Percentiles rank a stretch among this genome's conserved stretches.
These are phyloP conservation scores for Dioszegia hungarica DNA, from an alignment of 768 basidiomycete species.

Conservation along the genomic window DNA sequence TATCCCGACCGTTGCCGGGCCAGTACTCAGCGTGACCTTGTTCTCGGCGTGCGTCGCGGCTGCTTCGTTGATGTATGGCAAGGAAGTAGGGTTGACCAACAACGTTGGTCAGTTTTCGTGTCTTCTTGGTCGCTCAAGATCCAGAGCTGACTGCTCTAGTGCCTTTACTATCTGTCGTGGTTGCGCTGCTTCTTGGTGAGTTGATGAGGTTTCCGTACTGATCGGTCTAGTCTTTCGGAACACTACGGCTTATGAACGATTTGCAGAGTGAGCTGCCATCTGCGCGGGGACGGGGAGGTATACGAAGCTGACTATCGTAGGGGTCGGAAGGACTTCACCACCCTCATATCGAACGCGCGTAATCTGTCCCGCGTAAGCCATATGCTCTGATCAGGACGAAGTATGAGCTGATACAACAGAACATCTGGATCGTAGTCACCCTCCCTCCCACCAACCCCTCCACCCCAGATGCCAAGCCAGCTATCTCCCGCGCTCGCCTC, in stretches of 20 bases:
- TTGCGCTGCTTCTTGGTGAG: conserved; percentile 69
- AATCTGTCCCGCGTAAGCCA: conserved; percentile 37
- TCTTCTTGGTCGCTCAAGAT: not conserved
- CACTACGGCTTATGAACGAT: conserved; percentile 35
- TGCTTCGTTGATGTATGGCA: conserved; percentile 52
- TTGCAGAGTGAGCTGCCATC: conserved; percentile 52
- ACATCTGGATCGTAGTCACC: conserved; percentile 52
- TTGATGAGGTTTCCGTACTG: not conserved
- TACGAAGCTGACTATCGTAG: conserved; percentile 60
- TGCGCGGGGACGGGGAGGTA: conserved; percentile 49
- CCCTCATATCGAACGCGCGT: conserved; percentile 59
- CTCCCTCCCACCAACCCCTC: conserved; percentile 50
- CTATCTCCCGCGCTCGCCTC: conserved; percentile 40
- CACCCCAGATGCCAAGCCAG: not conserved
- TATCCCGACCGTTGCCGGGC: conserved; percentile 66
- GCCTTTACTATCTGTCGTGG: conserved; percentile 83
- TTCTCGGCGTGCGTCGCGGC: conserved; percentile 56
- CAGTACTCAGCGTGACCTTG: conserved; percentile 75
- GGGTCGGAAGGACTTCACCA: conserved; percentile 76
- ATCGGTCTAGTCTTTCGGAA: conserved; percentile 4
- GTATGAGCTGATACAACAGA: not conserved
- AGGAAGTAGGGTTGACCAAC: conserved; percentile 65
- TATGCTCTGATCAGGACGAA: not conserved
- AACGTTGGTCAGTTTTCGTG: conserved; percentile 54
- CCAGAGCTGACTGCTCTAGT: conserved; percentile 48